Evolutionary conservation across 306 rosid species (phyloP), one percentile per base, ranked within the genome.

Genomic region (Vigna unguiculata): DNA sequence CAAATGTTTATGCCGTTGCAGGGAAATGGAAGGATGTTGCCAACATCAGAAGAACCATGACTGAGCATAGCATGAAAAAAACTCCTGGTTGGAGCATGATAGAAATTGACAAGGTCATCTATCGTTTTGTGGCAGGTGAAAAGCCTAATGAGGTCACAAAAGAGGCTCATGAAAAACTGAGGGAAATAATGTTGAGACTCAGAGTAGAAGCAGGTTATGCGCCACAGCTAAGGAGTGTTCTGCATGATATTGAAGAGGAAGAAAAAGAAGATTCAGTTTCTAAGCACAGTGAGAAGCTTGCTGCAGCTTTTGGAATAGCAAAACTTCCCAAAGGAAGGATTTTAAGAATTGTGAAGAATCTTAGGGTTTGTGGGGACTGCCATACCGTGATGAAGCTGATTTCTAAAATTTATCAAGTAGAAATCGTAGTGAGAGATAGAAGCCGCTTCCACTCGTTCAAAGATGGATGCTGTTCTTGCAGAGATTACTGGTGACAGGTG

Each of bases 11-110:
- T 70, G 96, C 97, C 13, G 36, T 77, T 40, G 91, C 88, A 3
- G 96, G 93, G 80, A 88, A 91, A 82, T 93, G 98, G 96, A 90
- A 86, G 74, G 93, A 91, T 36, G 97, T 85, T 80, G 89, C 86
- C 59, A 34, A 86, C 54, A 74, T 91, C 58, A 88, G 98, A 81
- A 85, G 91, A 77, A 86, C 87, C 36, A 90, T 91, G 98, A 72
- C 77, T 52, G 81, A 86, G 57, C 91, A 75, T 58, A 85, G 84
- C 63, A 78, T 93, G 32, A 77, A 48, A 80, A 93, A 91, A 75
- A 28, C 86, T 68, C 93, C 96, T 1, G 97, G 97, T 46, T 85
- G 96, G 97, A 91, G 98, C 78, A 77, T 87, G 85, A 88, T 90
- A 75, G 97, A 91, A 87, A 90, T 93, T 70, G 87, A 86, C 80